Conservation (phyloP, 2,329 filamentous ascomycete species). For the Penicillium sp. region DNA sequence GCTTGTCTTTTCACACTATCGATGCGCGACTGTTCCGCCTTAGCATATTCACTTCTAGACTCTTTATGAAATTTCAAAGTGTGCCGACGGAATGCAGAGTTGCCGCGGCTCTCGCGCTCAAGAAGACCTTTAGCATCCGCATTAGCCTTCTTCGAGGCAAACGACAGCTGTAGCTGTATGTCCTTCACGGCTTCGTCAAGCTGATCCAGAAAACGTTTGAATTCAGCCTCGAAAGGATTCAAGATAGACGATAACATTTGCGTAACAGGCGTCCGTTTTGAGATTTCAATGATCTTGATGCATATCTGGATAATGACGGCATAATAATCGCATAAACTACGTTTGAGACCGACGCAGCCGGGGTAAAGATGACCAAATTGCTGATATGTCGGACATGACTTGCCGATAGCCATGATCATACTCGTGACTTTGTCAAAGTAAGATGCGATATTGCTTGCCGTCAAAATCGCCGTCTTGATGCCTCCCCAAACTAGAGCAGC, state of each 20-base stretch:
- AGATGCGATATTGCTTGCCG: slow-evolving; percentile 14
- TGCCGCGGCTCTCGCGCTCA: neutral
- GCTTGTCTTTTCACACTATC: neutral
- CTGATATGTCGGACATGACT: slow-evolving; percentile 14
- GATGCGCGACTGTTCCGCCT: neutral
- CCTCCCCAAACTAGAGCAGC: slow-evolving; percentile 19
- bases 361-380: slow-evolving; percentile 19
- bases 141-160: slow-evolving; percentile 1
- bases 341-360: neutral
- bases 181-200: neutral
- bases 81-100: neutral
- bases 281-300: neutral
- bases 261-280: neutral
- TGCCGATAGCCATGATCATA: slow-evolving; percentile 21
- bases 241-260: neutral
- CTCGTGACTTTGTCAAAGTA: slow-evolving; percentile 23
- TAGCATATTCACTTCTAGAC: neutral
- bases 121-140: neutral
- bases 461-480: slow-evolving; percentile 18
- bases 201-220: neutral
- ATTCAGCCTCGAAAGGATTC: neutral
- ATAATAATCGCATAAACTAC: neutral
- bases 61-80: neutral
- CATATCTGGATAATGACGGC: neutral
- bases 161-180: neutral